Evolutionary conservation across 352 stramenopile genomes (phyloP).

Genomic region (Phytophthora kernoviae): DNA sequence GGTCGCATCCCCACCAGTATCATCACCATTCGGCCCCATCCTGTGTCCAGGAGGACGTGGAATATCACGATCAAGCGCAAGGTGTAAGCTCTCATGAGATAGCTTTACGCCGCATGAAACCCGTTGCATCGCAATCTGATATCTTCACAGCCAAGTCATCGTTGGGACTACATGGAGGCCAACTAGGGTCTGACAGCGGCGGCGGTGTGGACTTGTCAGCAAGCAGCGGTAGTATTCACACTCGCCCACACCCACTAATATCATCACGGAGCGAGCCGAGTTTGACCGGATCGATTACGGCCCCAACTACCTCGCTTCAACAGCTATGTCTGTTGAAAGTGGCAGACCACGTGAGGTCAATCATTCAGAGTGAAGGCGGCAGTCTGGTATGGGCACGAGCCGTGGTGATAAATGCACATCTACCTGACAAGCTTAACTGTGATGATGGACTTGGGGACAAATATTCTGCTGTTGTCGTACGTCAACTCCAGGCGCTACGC

Average conservation of each 20-base stretch:
- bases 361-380: conserved; percentile 52
- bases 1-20: conserved; percentile 27
- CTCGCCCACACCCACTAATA: conserved; percentile 17
- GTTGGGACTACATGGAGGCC: not conserved
- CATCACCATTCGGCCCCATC: conserved; percentile 27
- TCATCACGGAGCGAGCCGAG: conserved; percentile 45
- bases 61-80: conserved; percentile 30
- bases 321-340: conserved; percentile 63
- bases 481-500: conserved; percentile 43
- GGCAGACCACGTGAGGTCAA: conserved; percentile 48
- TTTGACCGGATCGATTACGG: conserved; percentile 24
- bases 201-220: conserved; percentile 1
- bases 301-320: conserved; percentile 36
- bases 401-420: conserved; percentile 47
- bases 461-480: conserved; percentile 36
- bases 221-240: not conserved
- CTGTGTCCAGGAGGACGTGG: conserved; percentile 18
- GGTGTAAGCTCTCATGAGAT: conserved; percentile 20
- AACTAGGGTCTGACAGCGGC: not conserved
- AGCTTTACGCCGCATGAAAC: conserved; percentile 29
- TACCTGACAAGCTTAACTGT: conserved; percentile 12
- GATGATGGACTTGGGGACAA: conserved; percentile 11
- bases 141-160: conserved; percentile 33
- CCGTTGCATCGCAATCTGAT: conserved; percentile 31
- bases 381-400: conserved; percentile 73